These are phyloP conservation scores for Flaveria sonorensis DNA, from an alignment of 129 eudicot genomes.

Conservation along the genomic window DNA sequence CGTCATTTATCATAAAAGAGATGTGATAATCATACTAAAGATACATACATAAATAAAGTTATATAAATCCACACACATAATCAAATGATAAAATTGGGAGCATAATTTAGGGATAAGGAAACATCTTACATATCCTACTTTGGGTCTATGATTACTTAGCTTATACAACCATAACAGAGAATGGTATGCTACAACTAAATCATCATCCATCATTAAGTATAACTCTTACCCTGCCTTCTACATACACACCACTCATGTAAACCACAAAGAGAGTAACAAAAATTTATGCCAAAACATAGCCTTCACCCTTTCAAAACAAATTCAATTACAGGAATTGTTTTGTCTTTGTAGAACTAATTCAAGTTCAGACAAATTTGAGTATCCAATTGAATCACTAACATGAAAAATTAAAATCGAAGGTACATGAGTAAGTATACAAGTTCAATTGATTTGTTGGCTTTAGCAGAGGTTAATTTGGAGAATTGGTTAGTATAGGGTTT, in stretches of 20 bases:
- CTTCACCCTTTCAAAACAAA: not conserved
- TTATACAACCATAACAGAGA: not conserved
- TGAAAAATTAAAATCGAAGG: too few relatives aligned
- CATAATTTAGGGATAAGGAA: not conserved
- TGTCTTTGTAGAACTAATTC: too few relatives aligned
- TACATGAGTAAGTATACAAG: too few relatives aligned
- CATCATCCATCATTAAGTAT: not conserved
- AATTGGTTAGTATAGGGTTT: too few relatives aligned
- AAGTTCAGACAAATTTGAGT: too few relatives aligned
- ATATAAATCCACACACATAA: not conserved
- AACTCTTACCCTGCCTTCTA: not conserved
- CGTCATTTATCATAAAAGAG: not conserved
- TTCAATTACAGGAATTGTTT: not conserved
- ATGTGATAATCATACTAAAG: not conserved
- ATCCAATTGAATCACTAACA: too few relatives aligned
- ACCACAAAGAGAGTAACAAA: not conserved
- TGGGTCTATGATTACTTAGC: not conserved
- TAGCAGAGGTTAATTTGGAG: too few relatives aligned
- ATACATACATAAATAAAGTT: not conserved
- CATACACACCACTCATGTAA: too few relatives aligned
- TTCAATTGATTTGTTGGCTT: too few relatives aligned
- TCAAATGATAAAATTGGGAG: not conserved
- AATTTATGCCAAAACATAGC: not conserved
- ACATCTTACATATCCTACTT: slow-evolving; percentile 3
- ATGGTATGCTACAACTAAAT: not conserved